Conservation (phyloP, 495 filamentous ascomycete species). For the Thermochaetoides thermophila region DNA sequence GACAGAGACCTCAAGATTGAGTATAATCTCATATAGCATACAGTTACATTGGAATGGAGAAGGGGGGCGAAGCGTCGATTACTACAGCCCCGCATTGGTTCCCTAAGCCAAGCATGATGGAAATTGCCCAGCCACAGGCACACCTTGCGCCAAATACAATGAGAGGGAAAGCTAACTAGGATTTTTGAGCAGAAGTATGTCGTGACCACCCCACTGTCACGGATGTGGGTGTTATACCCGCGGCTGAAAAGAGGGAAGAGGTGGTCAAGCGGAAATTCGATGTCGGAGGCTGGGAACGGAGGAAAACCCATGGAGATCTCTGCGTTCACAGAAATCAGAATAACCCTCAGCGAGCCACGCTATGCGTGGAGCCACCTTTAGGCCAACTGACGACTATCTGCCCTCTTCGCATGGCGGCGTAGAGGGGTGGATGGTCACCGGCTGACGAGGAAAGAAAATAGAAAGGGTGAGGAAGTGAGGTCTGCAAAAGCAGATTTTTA, state of each 20-base stretch:
- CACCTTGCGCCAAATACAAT: too few relatives aligned
- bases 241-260: constrained; percentile 13
- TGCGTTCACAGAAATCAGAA: too few relatives aligned
- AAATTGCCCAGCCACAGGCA: too few relatives aligned
- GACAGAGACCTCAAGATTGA: too few relatives aligned
- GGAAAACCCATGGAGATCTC: constrained; percentile 16
- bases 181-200: background rate
- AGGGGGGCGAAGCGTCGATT: too few relatives aligned
- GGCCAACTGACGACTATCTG: background rate
- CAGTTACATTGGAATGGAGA: too few relatives aligned
- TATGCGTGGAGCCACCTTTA: constrained; percentile 13
- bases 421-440: constrained; percentile 4
- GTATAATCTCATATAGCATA: too few relatives aligned
- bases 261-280: constrained; percentile 8
- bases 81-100: too few relatives aligned
- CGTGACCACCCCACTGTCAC: constrained; percentile 17
- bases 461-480: constrained; percentile 1
- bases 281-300: constrained; percentile 23
- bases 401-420: constrained; percentile 22
- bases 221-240: constrained; percentile 13
- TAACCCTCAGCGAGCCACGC: constrained; percentile 23
- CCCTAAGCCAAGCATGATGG: too few relatives aligned
- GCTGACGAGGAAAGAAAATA: constrained; percentile 2
- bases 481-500: background rate
- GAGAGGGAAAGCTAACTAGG: too few relatives aligned